These are phyloP conservation scores for Phlyctochytrium bullatum DNA, from an alignment of 192 early-diverging fungal genomes.

Conservation along the genomic window DNA sequence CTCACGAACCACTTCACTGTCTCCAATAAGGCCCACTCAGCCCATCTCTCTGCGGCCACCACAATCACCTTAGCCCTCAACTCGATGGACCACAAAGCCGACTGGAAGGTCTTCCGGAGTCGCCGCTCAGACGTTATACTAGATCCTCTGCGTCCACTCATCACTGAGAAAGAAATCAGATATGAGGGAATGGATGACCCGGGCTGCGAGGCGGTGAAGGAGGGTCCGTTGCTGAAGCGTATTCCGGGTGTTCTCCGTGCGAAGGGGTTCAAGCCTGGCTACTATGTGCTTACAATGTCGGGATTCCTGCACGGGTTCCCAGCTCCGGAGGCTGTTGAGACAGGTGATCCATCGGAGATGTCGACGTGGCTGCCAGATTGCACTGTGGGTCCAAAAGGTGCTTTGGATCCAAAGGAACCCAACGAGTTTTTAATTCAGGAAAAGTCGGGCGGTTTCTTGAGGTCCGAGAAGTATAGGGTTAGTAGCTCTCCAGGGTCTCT, in stretches of 20 bases:
- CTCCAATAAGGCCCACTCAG: not conserved
- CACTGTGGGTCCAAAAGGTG: slow-evolving; percentile 29
- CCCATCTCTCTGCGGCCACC: slow-evolving; percentile 24
- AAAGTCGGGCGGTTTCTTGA: slow-evolving; percentile 37
- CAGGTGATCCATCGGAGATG: slow-evolving; percentile 32
- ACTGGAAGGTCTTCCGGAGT: slow-evolving; percentile 40
- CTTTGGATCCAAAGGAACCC: slow-evolving; percentile 47
- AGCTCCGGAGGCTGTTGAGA: slow-evolving; percentile 9
- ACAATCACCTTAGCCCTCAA: slow-evolving; percentile 25
- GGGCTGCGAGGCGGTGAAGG: slow-evolving; percentile 33
- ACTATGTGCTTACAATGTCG: slow-evolving; percentile 41
- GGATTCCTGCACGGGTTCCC: slow-evolving; percentile 45
- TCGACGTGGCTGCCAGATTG: slow-evolving; percentile 44
- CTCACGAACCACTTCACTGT: slow-evolving; percentile 40
- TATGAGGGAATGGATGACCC: slow-evolving; percentile 32
- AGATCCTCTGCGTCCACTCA: slow-evolving; percentile 13
- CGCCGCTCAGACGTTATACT: slow-evolving; percentile 15
- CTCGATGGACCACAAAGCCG: slow-evolving; percentile 34
- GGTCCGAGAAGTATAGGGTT: slow-evolving; percentile 40
- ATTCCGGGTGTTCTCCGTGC: slow-evolving; percentile 28
- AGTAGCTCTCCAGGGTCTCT: not conserved
- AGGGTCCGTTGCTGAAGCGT: slow-evolving; percentile 20
- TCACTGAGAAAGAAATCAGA: slow-evolving; percentile 11
- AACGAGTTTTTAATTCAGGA: slow-evolving; percentile 46
- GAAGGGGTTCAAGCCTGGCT: slow-evolving; percentile 33